Conservation (phyloP, 305 asterid genomes). For the Fraxinus greggii region DNA sequence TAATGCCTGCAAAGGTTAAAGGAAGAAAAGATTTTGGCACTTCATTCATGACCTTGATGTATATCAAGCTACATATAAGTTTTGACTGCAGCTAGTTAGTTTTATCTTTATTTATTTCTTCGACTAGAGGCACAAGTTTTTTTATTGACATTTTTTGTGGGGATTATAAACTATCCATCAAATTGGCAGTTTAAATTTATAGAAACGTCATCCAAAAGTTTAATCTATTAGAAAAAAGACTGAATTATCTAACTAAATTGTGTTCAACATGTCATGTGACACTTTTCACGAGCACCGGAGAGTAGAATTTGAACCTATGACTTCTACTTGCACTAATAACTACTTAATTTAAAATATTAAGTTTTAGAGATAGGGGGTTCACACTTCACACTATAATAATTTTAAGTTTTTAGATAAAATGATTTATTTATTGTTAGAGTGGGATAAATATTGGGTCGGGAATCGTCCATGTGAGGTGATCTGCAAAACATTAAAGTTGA, state of each 20-base stretch:
- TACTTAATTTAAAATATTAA: neutral
- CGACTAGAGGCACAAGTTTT: neutral
- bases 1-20: conserved; percentile 46
- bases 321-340: neutral
- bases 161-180: neutral
- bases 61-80: neutral
- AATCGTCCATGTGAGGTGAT: neutral
- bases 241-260: neutral
- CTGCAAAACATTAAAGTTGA: neutral
- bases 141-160: neutral
- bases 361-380: neutral
- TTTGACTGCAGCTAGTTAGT: neutral
- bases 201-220: neutral
- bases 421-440: neutral
- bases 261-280: neutral
- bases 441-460: neutral
- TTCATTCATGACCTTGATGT: neutral
- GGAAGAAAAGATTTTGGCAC: neutral
- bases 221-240: too few relatives aligned
- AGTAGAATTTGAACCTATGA: neutral
- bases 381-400: neutral
- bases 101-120: neutral
- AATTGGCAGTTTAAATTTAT: neutral
- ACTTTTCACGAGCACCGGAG: neutral
- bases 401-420: neutral